Evolutionary conservation across 495 filamentous ascomycete species (phyloP), one percentile per base, ranked within the genome.

Genomic region (Hypoxylon trugodes): DNA sequence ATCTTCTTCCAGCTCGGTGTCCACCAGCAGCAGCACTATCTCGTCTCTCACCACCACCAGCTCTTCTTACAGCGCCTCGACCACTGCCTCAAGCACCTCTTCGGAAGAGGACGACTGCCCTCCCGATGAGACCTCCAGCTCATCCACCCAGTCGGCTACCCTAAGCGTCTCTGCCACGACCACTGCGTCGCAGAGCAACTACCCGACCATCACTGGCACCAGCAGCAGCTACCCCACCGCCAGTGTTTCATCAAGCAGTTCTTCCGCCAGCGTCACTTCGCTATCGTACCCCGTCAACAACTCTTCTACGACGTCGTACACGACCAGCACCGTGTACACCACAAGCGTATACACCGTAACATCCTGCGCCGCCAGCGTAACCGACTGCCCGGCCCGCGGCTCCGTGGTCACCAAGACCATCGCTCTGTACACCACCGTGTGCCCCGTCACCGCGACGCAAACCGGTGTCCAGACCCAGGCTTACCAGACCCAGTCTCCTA

Each of bases 321-420:
- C 67, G 6, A 72, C 67, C 3, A 72, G 66, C 55, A 83, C 84
- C 25, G 74, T 86, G 22, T 83, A 75, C 65, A 74, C 75, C 2
- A 88, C 86, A 6, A 83, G 73, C 37, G 74, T 74, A 52, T 73
- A 82, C 53, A 87, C 86, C 9, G 76, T 87, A 61, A 86, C 80
- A 1, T 80, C 79, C 61, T 85, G 81, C 59, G 78, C 76, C 3
- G 55, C 82, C 1, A 81, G 69, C 1, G 78, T 84, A 2, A 82
- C 78, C 21, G 69, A 80, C 66, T 86, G 82, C 73, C 83, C 82
- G 18, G 77, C 73, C n/a, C 36, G 40, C 5, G 68, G 61, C 2
- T 37, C 56, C 26, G 75, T 80, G 9, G 70, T 71, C n/a, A 80
- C 78, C 37, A 69, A 77, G 46, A 73, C 68, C 12, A 65, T 81